Evolutionary conservation across 2,329 filamentous ascomycete species (phyloP).

Genomic region (Cercospora sojina): DNA sequence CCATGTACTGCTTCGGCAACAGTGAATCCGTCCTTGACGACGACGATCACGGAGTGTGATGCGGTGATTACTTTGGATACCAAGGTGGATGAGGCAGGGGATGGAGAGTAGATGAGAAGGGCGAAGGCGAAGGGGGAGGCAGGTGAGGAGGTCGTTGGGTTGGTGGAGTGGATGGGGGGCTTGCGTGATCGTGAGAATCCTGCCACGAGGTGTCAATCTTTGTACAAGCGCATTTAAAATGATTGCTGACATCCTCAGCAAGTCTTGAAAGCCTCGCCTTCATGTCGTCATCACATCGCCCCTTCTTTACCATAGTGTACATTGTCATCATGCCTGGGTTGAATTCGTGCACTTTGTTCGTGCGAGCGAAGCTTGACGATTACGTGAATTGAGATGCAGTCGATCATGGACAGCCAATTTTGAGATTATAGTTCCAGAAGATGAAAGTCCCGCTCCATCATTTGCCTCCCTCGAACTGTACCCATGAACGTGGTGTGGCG

Average conservation of each 20-base stretch:
- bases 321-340: neutral
- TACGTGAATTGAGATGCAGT: no score
- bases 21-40: conserved; percentile 4
- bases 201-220: neutral
- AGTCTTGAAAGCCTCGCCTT: neutral
- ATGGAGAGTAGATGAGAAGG: neutral
- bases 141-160: no score
- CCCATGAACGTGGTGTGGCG: no score
- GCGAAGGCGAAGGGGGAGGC: neutral
- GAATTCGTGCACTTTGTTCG: no score
- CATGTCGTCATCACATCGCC: neutral
- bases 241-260: neutral
- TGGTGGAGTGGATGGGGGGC: neutral
- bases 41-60: conserved; percentile 13
- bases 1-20: conserved; percentile 11
- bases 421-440: no score
- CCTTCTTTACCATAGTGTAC: neutral
- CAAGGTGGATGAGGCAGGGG: neutral
- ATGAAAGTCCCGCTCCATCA: no score
- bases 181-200: neutral
- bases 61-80: neutral
- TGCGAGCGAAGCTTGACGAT: no score
- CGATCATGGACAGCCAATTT: no score
- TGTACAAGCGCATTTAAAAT: neutral
- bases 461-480: no score